A percentile compares a stretch with the other conserved stretches of the same genome.
Conservation (phyloP, 352 stramenopile species). For the Globisporangium apiculatum region DNA sequence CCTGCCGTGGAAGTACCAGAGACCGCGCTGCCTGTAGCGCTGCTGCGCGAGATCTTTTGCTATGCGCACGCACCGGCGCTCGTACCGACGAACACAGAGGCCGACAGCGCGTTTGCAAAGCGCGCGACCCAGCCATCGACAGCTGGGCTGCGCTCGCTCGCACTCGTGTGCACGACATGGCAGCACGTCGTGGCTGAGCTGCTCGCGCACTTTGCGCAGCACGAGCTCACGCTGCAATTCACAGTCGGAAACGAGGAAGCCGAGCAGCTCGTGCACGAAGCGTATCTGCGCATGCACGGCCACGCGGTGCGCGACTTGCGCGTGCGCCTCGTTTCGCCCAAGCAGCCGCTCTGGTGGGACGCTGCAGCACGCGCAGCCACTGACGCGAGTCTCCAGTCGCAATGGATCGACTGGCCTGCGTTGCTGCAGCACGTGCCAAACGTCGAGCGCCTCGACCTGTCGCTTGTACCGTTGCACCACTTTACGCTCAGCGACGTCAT, state of each 20-base stretch:
- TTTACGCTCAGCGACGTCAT: conserved; percentile 31
- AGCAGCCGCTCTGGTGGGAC: conserved; percentile 26
- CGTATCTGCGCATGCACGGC: conserved; percentile 14
- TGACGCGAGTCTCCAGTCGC: conserved; percentile 10
- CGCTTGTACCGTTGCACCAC: conserved; percentile 29
- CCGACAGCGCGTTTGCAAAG: conserved; percentile 22
- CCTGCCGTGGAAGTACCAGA: neutral
- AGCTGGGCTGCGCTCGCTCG: conserved; percentile 18
- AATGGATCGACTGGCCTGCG: conserved; percentile 37
- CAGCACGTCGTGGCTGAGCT: conserved; percentile 14
- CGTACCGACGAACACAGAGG: conserved; percentile 12
- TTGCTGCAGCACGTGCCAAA: conserved; percentile 28
- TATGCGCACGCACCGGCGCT: conserved; percentile 29
- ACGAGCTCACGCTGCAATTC: conserved; percentile 23
- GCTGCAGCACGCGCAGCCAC: conserved; percentile 6
- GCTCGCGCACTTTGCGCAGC: conserved; percentile 11
- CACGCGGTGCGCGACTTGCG: conserved; percentile 20
- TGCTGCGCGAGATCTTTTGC: conserved; percentile 29
- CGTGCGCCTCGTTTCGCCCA: conserved; percentile 19
- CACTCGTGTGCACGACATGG: conserved; percentile 25
- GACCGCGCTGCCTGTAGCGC: neutral
- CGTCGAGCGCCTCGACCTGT: conserved; percentile 35
- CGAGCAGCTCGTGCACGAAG: conserved; percentile 15
- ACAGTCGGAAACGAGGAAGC: conserved; percentile 18
- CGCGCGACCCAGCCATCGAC: conserved; percentile 19